These are phyloP conservation scores for Parastagonospora avenae DNA, from an alignment of 2,329 filamentous ascomycete species.

Conservation along the genomic window DNA sequence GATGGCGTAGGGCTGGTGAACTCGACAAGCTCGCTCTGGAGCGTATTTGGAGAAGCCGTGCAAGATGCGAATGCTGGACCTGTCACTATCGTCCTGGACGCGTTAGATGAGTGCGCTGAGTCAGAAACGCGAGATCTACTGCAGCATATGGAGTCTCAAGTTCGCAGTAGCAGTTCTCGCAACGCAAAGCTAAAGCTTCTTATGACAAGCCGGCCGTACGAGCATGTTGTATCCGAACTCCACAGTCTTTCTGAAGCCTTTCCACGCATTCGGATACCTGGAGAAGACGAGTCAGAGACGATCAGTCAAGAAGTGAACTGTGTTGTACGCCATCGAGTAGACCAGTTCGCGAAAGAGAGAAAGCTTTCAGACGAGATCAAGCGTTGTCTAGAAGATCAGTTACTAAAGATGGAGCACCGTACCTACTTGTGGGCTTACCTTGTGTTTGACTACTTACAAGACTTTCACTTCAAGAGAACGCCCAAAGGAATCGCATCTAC, in stretches of 20 bases:
- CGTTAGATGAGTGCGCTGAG: constrained; percentile 23
- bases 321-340: constrained; percentile 20
- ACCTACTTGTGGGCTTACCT: constrained; percentile 27
- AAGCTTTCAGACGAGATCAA: constrained; percentile 15
- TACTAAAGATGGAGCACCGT: constrained; percentile 18
- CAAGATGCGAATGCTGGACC: constrained; percentile 15
- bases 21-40: constrained; percentile 24
- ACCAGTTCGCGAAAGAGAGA: constrained; percentile 15
- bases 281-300: constrained; percentile 23
- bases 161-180: constrained; percentile 5
- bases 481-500: constrained; percentile 9
- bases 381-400: constrained; percentile 8
- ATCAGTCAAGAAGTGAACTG: constrained; percentile 24
- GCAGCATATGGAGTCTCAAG: constrained; percentile 14
- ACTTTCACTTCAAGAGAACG: constrained; percentile 14
- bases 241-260: constrained; percentile 12
- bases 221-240: constrained; percentile 16
- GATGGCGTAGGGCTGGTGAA: constrained; percentile 16
- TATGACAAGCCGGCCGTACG: constrained; percentile 25
- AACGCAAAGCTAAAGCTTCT: constrained; percentile 16
- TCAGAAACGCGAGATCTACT: constrained; percentile 18
- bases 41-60: constrained; percentile 13
- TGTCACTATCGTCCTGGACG: constrained; percentile 23
- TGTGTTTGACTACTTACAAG: constrained; percentile 15
- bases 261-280: constrained; percentile 23